Percentiles rank a stretch among this genome's conserved stretches.
phyloP scores from a whole-genome alignment of 345 rosid genomes.

The Camelina neglecta region DNA sequence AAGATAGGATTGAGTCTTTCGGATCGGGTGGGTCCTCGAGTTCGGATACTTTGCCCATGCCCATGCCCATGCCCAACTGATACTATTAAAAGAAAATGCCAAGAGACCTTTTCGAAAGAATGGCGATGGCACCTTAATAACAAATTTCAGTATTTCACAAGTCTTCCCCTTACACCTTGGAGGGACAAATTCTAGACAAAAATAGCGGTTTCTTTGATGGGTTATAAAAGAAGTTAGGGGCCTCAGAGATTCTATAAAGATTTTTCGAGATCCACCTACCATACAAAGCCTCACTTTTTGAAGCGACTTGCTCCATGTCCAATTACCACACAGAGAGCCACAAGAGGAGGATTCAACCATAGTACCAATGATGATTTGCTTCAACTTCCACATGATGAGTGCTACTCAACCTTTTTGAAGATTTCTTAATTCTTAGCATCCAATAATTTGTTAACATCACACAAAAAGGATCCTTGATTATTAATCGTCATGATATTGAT shows the following conservation, averaged over 20 bases:
- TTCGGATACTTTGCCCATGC: too few species aligned
- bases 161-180: not conserved
- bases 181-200: not conserved
- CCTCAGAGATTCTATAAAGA: too few species aligned
- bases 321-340: not conserved
- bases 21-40: too few species aligned
- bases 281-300: not conserved
- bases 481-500: not conserved
- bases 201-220: too few species aligned
- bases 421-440: not conserved
- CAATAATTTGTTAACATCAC: not conserved
- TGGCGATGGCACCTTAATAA: not conserved
- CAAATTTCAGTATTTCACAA: not conserved
- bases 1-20: too few species aligned
- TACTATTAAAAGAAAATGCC: not conserved
- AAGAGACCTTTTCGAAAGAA: not conserved
- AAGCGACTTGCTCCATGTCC: not conserved
- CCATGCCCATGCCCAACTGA: too few species aligned
- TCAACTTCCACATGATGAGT: too few species aligned
- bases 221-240: too few species aligned
- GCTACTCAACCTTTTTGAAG: not conserved
- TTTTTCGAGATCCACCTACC: too few species aligned
- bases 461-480: not conserved
- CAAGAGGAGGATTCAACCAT: not conserved
- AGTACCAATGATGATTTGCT: not conserved